These are phyloP conservation scores for Diplodia sapinea DNA, from an alignment of 2,329 filamentous ascomycete species.

Conservation along the genomic window DNA sequence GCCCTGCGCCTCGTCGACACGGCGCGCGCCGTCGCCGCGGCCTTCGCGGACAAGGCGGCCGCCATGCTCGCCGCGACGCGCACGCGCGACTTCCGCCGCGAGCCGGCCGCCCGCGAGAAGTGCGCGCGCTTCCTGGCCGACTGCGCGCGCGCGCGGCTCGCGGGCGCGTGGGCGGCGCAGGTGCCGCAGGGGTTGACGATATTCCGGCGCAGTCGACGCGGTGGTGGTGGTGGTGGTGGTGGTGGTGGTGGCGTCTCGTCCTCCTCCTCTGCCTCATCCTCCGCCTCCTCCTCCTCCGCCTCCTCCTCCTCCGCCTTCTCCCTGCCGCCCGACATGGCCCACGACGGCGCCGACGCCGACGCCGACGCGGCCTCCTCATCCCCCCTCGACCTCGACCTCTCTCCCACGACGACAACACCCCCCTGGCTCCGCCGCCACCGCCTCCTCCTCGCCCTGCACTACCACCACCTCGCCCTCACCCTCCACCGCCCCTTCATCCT, in stretches of 20 bases:
- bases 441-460: constrained; percentile 38
- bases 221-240: too few species aligned
- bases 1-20: constrained; percentile 46
- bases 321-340: too few species aligned
- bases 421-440: constrained; percentile 33
- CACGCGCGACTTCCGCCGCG: constrained; percentile 36
- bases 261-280: too few species aligned
- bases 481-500: constrained; percentile 40
- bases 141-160: constrained; percentile 37
- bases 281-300: too few species aligned
- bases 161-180: constrained; percentile 41
- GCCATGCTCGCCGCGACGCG: constrained; percentile 34
- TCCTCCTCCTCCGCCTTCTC: too few species aligned
- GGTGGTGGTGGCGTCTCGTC: too few species aligned
- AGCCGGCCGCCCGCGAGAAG: constrained; percentile 40
- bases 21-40: constrained; percentile 35
- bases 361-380: neutral
- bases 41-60: constrained; percentile 44
- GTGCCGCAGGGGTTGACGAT: constrained; percentile 48
- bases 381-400: constrained; percentile 32
- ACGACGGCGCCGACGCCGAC: too few species aligned
- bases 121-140: constrained; percentile 43
- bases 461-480: constrained; percentile 38
- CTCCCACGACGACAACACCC: neutral
- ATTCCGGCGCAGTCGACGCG: constrained; percentile 30